Evolutionary conservation across 345 rosid species (phyloP), one percentile per base, ranked within the genome.

Genomic region (Eucalyptus curtisii): DNA sequence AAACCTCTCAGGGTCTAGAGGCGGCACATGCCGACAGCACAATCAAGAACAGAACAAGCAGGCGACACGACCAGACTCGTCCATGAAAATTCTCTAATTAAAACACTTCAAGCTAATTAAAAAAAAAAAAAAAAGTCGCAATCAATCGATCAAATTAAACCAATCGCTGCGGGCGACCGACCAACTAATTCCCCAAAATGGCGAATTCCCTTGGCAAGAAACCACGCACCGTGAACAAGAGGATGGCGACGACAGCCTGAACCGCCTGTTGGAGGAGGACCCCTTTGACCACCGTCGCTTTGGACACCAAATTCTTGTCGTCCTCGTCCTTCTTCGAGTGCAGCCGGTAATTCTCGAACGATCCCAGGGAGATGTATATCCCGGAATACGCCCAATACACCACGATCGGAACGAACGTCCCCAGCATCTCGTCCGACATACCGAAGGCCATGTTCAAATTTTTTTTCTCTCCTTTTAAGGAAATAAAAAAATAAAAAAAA

Each of bases 331-430:
- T 92, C 91, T 93, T 95, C 2, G 96, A 90, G 82, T 97, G 99
- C 93, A 97, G 92, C 90, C 99, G 95, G 88, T 96, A 96, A 89
- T 93, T 93, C 49, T 96, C 94, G 24, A 93, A 91, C 49, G 88
- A 89, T 4, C 95, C 96, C 40, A 96, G 89, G 80, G 90, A 45
- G 13, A 94, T 90, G 80, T 97, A 96, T 5, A 96, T 48, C 84
- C 99, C 99, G 7, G 98, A 95, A 89, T 97, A 97, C 24, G 93
- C 89, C 99, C 99, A 97, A 84, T 97, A 96, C 2, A 96, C 95
- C 87, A 94, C 10, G 52, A 97, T 94, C 49, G 99, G 99, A 31
- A 90, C 93, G 80, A 97, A 92, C 87, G 96, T 96, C 31, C 98
- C 96, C 88, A 97, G 82, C 91, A 95, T 42, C 80, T 97, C 99